A percentile compares a stretch with the other conserved stretches of the same genome.
Conservation (phyloP, 495 filamentous ascomycete genomes). For the Penicillium alfredii region DNA sequence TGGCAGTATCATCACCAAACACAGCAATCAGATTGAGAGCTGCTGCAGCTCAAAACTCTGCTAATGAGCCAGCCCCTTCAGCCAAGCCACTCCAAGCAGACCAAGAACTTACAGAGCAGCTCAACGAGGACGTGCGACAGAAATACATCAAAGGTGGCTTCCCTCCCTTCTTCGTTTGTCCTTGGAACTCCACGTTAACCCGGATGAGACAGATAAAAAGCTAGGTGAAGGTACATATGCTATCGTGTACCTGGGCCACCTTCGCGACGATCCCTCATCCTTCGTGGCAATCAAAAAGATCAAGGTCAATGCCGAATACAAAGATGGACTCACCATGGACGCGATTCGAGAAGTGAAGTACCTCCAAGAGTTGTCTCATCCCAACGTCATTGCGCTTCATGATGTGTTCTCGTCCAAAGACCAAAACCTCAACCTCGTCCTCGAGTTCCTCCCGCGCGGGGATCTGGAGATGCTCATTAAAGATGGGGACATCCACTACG, state of each 20-base stretch:
- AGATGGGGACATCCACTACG: slow-evolving; percentile 70
- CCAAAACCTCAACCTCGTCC: slow-evolving; percentile 86
- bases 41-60: slow-evolving; percentile 28
- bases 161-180: not conserved
- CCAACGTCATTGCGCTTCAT: slow-evolving; percentile 87
- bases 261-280: slow-evolving; percentile 57
- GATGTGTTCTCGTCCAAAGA: slow-evolving; percentile 91
- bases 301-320: slow-evolving; percentile 78
- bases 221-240: slow-evolving; percentile 97
- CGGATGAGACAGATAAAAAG: slow-evolving; percentile 58
- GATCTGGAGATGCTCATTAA: slow-evolving; percentile 92
- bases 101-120: slow-evolving; percentile 69
- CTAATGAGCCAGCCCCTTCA: slow-evolving; percentile 9
- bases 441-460: slow-evolving; percentile 86
- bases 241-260: slow-evolving; percentile 82
- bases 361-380: slow-evolving; percentile 90
- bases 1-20: slow-evolving; percentile 27
- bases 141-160: slow-evolving; percentile 89
- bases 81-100: slow-evolving; percentile 19
- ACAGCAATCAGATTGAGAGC: slow-evolving; percentile 34
- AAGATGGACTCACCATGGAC: slow-evolving; percentile 86
- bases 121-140: slow-evolving; percentile 79
- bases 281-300: slow-evolving; percentile 97
- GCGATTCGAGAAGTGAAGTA: slow-evolving; percentile 92
- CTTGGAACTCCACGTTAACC: not conserved